Evolutionary conservation across 768 basidiomycete genomes (phyloP).

Genomic region (Kwoniella botswanensis): DNA sequence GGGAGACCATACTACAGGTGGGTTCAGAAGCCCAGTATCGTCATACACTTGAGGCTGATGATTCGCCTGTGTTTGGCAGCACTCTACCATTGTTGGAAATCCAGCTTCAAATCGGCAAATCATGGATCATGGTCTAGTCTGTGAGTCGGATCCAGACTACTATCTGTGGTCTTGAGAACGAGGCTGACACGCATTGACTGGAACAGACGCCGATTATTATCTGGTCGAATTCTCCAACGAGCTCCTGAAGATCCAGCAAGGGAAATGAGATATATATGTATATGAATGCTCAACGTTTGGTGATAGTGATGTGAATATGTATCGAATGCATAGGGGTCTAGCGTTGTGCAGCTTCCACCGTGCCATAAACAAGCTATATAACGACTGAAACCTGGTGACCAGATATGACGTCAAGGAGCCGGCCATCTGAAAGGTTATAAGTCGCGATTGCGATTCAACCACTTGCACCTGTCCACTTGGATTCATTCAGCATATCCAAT

Average conservation of each 20-base stretch:
- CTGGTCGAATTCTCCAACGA: slow-evolving; percentile 49
- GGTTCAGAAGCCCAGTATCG: neutral
- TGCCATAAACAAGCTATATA: no score
- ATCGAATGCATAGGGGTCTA: no score
- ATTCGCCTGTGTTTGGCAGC: slow-evolving; percentile 20
- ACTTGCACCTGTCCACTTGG: no score
- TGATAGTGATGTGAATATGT: neutral
- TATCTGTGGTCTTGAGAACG: no score
- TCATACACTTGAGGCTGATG: neutral
- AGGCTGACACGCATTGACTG: neutral
- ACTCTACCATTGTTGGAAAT: slow-evolving; percentile 51
- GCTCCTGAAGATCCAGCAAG: slow-evolving; percentile 41
- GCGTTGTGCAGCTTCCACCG: no score
- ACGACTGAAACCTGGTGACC: no score
- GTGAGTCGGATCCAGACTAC: slow-evolving; percentile 32
- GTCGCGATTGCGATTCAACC: no score
- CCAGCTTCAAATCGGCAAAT: slow-evolving; percentile 24
- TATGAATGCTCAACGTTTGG: neutral
- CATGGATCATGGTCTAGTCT: slow-evolving; percentile 50
- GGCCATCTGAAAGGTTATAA: no score
- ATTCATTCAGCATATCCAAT: no score
- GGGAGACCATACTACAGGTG: slow-evolving; percentile 48
- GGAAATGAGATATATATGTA: neutral
- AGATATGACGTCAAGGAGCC: no score
- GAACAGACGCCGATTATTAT: slow-evolving; percentile 53